Evolutionary conservation across 805 yeast genomes (phyloP).

Genomic region (Teunomyces kruisii): DNA sequence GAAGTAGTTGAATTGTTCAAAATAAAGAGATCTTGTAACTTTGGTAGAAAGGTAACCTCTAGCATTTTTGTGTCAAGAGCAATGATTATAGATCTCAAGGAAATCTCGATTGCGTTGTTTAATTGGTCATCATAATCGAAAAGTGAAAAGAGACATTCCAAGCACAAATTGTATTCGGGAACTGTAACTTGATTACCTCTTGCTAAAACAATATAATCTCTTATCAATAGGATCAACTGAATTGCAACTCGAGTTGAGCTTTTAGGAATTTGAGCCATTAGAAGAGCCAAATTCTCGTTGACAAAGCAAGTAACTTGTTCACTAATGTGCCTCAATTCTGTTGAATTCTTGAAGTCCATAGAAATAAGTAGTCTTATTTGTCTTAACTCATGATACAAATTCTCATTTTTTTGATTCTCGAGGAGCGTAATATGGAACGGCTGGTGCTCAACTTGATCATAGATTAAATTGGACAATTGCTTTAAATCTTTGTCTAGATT

Average conservation of each 20-base stretch:
- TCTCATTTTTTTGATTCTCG: neutral
- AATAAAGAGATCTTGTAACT: neutral
- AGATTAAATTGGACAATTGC: neutral
- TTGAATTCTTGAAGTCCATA: neutral
- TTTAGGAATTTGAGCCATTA: neutral
- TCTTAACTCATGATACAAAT: neutral
- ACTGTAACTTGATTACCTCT: neutral
- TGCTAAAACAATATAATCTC: conserved; percentile 1
- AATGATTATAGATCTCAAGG: conserved; percentile 8
- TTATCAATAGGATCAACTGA: neutral
- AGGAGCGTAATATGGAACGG: neutral
- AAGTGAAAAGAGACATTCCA: neutral
- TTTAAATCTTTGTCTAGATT: neutral
- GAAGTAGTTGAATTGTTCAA: neutral
- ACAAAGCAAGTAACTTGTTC: neutral
- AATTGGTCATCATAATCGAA: conserved; percentile 1
- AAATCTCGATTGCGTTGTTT: conserved; percentile 6
- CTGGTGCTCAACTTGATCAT: neutral
- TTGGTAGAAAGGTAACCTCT: conserved; percentile 5
- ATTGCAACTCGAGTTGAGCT: neutral
- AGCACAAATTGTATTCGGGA: neutral
- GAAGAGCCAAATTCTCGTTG: neutral
- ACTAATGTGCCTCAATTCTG: neutral
- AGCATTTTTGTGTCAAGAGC: conserved; percentile 10
- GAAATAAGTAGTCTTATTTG: neutral